Evolutionary conservation across 352 stramenopile genomes (phyloP).

Genomic region (Phytophthora brassicae): DNA sequence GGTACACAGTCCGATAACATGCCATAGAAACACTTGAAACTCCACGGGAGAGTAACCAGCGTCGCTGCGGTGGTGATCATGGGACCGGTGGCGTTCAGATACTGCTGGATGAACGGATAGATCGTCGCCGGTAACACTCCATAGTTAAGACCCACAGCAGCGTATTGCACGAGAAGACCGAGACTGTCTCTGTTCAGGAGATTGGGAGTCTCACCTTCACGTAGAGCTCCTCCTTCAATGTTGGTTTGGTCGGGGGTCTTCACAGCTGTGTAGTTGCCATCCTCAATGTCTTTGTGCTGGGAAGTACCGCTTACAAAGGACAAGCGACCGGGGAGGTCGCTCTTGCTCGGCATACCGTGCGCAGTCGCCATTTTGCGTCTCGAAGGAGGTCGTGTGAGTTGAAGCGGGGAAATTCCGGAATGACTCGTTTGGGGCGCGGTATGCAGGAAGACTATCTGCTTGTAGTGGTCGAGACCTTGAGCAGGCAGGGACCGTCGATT

Average conservation of each 20-base stretch:
- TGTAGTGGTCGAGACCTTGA: neutral
- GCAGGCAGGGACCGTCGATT: neutral
- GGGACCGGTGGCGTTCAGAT: constrained; percentile 28
- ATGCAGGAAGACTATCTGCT: neutral
- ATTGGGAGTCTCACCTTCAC: constrained; percentile 13
- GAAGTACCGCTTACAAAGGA: constrained; percentile 23
- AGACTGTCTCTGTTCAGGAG: constrained; percentile 30
- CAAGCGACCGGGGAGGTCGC: constrained; percentile 15
- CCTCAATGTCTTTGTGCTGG: constrained; percentile 19
- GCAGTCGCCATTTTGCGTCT: neutral
- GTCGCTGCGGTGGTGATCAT: constrained; percentile 15
- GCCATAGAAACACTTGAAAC: constrained; percentile 37
- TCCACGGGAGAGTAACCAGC: no score
- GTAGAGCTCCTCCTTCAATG: constrained; percentile 26
- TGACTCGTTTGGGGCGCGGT: neutral
- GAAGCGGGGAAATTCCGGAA: constrained; percentile 3
- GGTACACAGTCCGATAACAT: constrained; percentile 27
- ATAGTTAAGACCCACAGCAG: constrained; percentile 27
- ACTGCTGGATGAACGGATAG: constrained; percentile 37
- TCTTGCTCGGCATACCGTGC: neutral
- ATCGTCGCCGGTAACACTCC: constrained; percentile 30
- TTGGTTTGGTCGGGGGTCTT: constrained; percentile 10
- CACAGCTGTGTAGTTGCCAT: constrained; percentile 2
- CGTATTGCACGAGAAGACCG: constrained; percentile 34
- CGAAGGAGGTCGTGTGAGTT: neutral